Evolutionary conservation across 306 rosid genomes (phyloP).

Genomic region (Begonia peltatifolia): DNA sequence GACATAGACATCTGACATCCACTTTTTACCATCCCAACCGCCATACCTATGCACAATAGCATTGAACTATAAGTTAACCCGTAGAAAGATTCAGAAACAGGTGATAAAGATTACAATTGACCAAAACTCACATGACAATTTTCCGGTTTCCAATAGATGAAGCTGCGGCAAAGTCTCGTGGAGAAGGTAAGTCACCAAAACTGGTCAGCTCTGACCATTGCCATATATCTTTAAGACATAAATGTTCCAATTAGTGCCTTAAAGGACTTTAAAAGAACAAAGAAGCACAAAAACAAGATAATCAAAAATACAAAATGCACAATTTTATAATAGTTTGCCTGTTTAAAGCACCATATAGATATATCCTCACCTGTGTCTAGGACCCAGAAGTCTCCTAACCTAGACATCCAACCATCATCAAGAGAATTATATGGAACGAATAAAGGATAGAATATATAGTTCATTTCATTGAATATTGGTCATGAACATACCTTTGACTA

Average conservation of each 20-base stretch:
- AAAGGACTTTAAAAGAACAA: neutral
- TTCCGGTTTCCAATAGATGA: slow-evolving; percentile 81
- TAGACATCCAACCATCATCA: slow-evolving; percentile 21
- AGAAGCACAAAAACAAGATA: neutral
- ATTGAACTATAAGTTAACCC: slow-evolving; percentile 7
- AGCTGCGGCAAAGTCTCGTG: slow-evolving; percentile 89
- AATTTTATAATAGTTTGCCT: slow-evolving; percentile 1
- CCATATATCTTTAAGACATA: slow-evolving; percentile 66
- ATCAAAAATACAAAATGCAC: neutral
- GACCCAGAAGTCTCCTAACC: slow-evolving; percentile 99
- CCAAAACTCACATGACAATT: slow-evolving; percentile 65
- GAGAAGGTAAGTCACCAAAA: slow-evolving; percentile 87
- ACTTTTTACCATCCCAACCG: slow-evolving; percentile 98
- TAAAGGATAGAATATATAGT: neutral
- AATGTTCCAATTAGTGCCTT: slow-evolving; percentile 8
- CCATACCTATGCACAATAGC: slow-evolving; percentile 59
- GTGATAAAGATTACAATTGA: neutral
- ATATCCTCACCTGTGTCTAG: slow-evolving; percentile 67
- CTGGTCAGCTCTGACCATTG: slow-evolving; percentile 97
- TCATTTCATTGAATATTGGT: neutral
- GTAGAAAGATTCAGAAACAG: slow-evolving; percentile 8
- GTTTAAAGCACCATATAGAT: slow-evolving; percentile 5
- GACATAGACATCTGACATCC: slow-evolving; percentile 88
- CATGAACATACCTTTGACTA: slow-evolving; percentile 40
- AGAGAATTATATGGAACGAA: neutral